Evolutionary conservation across 2,329 filamentous ascomycete species (phyloP), one percentile per base, ranked within the genome.

Genomic region (Myotisia sp.): DNA sequence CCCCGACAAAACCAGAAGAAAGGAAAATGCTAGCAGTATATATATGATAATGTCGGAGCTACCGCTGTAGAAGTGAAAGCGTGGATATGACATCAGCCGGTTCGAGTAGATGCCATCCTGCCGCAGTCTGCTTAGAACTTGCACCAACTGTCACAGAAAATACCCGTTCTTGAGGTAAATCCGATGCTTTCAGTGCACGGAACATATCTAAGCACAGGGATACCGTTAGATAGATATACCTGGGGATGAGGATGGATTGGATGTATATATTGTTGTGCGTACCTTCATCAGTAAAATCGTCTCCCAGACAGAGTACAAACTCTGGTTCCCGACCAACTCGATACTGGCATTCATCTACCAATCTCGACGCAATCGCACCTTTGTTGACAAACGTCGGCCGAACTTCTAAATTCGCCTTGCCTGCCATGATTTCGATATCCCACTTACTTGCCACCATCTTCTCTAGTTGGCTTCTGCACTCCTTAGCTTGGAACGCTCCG

Each of bases 351-450:
- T 76, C 75, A 14, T 72, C 63, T 23, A 95, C 76, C 12, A 98
- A 68, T 4, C 78, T 75, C 61, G 84, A 86, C 10, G 78, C 82
- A 44, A 95, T 95, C 58, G 92, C 85, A 19, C 90, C 90, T 65
- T 98, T 98, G 68, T 95, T 95, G 62, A 98, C 85, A 50, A 92
- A 93, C 1, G 78, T 86, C 18, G 87, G 87, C n/a, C 90, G 78
- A 20, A 95, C 87, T 59, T 98, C 90, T 17, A 98, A 68, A 53
- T 95, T 95, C 41, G 87, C 87, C 63, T 95, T 98, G 47, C 90
- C 90, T 0, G 76, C 73, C 85, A 95, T 95, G 39, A 98, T 85
- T 49, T 95, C 87, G 3, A 95, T 82, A 30, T 93, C 85, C 71
- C 79, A 93, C 43, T 74, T 74, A 51, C 76, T 79, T 33, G 65